Percentiles rank a stretch among this genome's conserved stretches.
These are phyloP conservation scores for Aphanomyces cochlioides DNA, from an alignment of 352 stramenopile species.

Conservation along the genomic window DNA sequence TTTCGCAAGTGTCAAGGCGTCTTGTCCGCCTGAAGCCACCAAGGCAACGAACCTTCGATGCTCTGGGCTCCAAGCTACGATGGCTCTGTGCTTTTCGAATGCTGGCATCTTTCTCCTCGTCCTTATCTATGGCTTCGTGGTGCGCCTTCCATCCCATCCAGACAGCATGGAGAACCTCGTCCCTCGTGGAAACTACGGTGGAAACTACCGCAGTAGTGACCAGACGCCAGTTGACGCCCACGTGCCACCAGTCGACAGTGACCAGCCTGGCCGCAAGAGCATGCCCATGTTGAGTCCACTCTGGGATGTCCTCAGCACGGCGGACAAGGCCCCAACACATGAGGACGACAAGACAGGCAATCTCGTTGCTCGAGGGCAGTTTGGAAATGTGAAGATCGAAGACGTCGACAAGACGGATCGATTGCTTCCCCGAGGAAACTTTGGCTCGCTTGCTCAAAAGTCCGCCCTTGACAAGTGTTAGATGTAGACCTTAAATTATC, in stretches of 20 bases:
- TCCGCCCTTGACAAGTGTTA: neutral
- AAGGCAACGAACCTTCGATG: slow-evolving; percentile 1
- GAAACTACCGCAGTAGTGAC: slow-evolving; percentile 9
- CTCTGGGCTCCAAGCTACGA: neutral
- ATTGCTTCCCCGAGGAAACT: slow-evolving; percentile 24
- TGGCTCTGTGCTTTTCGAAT: slow-evolving; percentile 12
- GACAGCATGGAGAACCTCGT: slow-evolving; percentile 23
- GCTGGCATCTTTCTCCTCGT: slow-evolving; percentile 13
- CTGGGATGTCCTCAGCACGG: slow-evolving; percentile 18
- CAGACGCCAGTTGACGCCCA: neutral
- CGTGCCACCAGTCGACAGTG: neutral
- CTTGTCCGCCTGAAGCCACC: neutral
- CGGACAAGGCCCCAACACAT: neutral
- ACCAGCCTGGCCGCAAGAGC: neutral
- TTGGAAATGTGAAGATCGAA: slow-evolving; percentile 1
- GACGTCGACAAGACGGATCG: slow-evolving; percentile 29
- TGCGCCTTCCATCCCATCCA: neutral
- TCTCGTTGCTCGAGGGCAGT: slow-evolving; percentile 21
- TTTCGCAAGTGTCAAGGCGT: slow-evolving; percentile 8
- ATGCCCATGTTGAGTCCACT: slow-evolving; percentile 26
- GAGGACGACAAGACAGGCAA: slow-evolving; percentile 28
- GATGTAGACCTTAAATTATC: slow-evolving; percentile 5
- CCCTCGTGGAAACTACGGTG: slow-evolving; percentile 26
- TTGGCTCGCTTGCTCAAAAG: slow-evolving; percentile 11
- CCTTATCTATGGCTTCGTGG: slow-evolving; percentile 10